Base-by-base conservation (phyloP, 306 rosid species). In the Lablab purpureus region DNA sequence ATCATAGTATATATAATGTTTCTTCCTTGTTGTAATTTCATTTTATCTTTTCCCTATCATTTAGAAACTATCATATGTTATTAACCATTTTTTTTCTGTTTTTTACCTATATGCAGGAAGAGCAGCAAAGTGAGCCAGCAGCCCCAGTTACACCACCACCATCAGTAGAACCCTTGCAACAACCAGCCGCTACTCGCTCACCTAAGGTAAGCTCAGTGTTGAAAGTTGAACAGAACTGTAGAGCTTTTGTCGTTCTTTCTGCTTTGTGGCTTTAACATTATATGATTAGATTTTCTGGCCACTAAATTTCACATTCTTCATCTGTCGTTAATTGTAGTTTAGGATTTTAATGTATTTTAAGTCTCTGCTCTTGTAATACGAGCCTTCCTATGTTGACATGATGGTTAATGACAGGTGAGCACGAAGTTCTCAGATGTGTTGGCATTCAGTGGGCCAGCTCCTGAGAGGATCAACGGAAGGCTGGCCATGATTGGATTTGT, bases 391-490 rank as follows among this genome's bases (percentile, higher is more conserved):
- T 1, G 19, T 40, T 40, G 10, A 65, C 6, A 13, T 18, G 17
- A 8, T n/a, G 17, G 67, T 81, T 5, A 1, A 7, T 47, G 69
- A 37, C 90, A 90, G 92, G 69, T 70, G 47, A 90, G 91, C 80
- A 85, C 93, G 0, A 91, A 84, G 8, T 87, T 94, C n/a, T 45
- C 85, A 0, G 93, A 91, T 10, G 30, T 94, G 15, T 75, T 94
- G 15, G 97, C 96, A 0, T 94, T 94, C 86, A 74, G 91, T 25
- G 98, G 98, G 4, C 94, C 97, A 0, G 98, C 88, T 5, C 98
- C 98, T 4, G 98, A 94, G 84, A 91, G 98, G 71, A 94, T 94
- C 81, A 94, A 94, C 67, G 98, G 98, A 9, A 86, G 97, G 59
- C 80, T 94, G 4, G 98, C 98, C 1, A 94, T 94, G 98, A 84